Conservation (phyloP, 371 early-diverging fungal species). For the Apophysomyces trapeziformis region DNA sequence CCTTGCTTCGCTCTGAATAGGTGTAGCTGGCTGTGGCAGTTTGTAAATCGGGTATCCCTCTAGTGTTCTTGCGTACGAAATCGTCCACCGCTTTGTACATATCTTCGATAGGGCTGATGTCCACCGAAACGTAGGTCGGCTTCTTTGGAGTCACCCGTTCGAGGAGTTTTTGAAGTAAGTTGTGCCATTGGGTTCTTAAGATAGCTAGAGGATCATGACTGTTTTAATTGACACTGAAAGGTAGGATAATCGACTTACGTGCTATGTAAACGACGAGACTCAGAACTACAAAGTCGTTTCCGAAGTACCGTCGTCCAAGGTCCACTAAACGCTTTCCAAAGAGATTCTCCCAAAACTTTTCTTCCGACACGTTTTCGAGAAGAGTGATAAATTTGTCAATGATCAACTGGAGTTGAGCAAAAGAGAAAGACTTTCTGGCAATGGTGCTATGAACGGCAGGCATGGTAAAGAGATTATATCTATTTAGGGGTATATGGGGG, state of each 20-base stretch:
- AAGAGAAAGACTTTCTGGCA: too few relatives aligned
- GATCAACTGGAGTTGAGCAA: neutral
- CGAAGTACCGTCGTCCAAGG: constrained; percentile 37
- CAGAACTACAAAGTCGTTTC: constrained; percentile 40
- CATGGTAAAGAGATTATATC: too few relatives aligned
- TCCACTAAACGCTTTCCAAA: constrained; percentile 33
- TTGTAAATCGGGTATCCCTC: constrained; percentile 15
- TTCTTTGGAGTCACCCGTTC: constrained; percentile 3
- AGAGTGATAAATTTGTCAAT: constrained; percentile 26
- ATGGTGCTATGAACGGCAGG: too few relatives aligned
- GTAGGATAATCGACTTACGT: constrained; percentile 21
- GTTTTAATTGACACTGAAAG: neutral
- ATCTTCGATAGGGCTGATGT: constrained; percentile 17
- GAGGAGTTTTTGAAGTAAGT: constrained; percentile 16
- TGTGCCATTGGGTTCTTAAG: constrained; percentile 29
- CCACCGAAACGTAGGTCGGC: constrained; percentile 11
- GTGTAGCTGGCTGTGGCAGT: constrained; percentile 21
- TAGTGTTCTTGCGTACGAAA: constrained; percentile 21
- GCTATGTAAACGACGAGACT: constrained; percentile 33
- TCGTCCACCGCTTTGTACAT: constrained; percentile 27
- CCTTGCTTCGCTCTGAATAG: constrained; percentile 1
- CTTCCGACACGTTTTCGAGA: constrained; percentile 35
- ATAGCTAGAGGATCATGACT: constrained; percentile 27
- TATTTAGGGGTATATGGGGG: too few relatives aligned
- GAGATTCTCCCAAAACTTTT: constrained; percentile 34